Evolutionary conservation across 164 flowering plant species (phyloP).

Genomic region (Vitis labrusca): DNA sequence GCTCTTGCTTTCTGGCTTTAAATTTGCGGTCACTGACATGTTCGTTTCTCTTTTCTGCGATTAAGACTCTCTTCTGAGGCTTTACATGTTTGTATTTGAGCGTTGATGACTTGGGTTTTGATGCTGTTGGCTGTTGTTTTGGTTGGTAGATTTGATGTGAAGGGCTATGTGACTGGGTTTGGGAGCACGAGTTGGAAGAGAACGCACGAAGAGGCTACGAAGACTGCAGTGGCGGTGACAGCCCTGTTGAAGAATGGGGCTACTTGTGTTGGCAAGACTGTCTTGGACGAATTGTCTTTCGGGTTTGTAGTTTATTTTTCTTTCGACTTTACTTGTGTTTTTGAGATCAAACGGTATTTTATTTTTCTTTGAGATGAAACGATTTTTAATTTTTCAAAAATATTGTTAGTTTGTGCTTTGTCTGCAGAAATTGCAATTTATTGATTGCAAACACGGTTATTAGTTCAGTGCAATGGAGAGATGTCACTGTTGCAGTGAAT

Average conservation of each 20-base stretch:
- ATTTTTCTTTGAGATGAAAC: too few species aligned
- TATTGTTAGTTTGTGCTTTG: too few species aligned
- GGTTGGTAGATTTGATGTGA: constrained; percentile 67
- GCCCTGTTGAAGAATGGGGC: constrained; percentile 80
- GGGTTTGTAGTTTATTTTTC: constrained; percentile 47
- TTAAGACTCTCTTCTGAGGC: background rate
- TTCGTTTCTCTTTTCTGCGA: constrained; percentile 21
- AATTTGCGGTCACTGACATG: constrained; percentile 85
- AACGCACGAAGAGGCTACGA: constrained; percentile 69
- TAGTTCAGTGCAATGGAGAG: background rate
- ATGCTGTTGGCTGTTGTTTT: background rate
- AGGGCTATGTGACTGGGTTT: constrained; percentile 80
- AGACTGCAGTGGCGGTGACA: constrained; percentile 67
- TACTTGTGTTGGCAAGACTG: constrained; percentile 87
- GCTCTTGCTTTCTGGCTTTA: constrained; percentile 59
- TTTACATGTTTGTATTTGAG: background rate
- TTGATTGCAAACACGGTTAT: too few species aligned
- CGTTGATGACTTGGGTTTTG: background rate
- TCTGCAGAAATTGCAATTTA: too few species aligned
- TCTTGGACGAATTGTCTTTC: constrained; percentile 80
- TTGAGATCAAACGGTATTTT: too few species aligned
- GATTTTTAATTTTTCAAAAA: too few species aligned
- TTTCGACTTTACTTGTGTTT: too few species aligned
- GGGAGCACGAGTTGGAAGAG: constrained; percentile 85
- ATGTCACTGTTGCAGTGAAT: background rate